Percentiles rank a stretch among this genome's conserved stretches.
Evolutionary conservation across 768 basidiomycete genomes (phyloP).

Genomic region (Tremella fuciformis): DNA sequence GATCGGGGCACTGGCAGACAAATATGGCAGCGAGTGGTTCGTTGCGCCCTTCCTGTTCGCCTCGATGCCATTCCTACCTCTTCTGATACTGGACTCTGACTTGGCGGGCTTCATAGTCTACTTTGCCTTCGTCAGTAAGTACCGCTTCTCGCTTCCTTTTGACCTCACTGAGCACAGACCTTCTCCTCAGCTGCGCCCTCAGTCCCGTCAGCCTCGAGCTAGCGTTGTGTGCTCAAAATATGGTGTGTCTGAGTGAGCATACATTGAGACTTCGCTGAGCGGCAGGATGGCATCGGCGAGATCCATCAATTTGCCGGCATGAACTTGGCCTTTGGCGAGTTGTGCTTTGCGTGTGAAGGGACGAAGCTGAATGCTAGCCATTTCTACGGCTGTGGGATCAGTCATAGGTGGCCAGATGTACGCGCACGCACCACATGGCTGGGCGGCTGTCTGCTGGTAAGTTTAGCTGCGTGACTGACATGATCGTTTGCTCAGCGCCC

Average conservation of each 20-base stretch:
- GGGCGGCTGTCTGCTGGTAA: slow-evolving; percentile 33
- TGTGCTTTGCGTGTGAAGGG: not conserved
- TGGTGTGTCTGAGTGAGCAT: slow-evolving; percentile 9
- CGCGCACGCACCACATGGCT: slow-evolving; percentile 31
- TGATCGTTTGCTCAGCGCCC: not conserved
- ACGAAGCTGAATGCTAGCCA: slow-evolving; percentile 12
- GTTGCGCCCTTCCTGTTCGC: slow-evolving; percentile 27
- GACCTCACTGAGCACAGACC: slow-evolving; percentile 7
- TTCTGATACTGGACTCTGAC: slow-evolving; percentile 26
- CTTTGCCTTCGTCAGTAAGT: slow-evolving; percentile 33
- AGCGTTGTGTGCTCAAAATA: slow-evolving; percentile 23
- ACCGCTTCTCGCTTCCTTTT: not conserved
- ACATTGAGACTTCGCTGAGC: not conserved
- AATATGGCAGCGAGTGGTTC: slow-evolving; percentile 33
- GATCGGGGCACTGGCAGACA: slow-evolving; percentile 33
- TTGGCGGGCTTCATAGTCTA: slow-evolving; percentile 33
- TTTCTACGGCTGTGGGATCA: slow-evolving; percentile 25
- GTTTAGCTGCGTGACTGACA: not conserved
- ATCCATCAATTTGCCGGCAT: slow-evolving; percentile 43
- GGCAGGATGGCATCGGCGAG: slow-evolving; percentile 32
- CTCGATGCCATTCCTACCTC: slow-evolving; percentile 31
- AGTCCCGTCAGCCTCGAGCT: slow-evolving; percentile 34
- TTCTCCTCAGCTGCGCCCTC: slow-evolving; percentile 22
- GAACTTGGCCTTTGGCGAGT: slow-evolving; percentile 34
- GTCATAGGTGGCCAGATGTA: slow-evolving; percentile 41